Evolutionary conservation across 768 basidiomycete genomes (phyloP), one percentile per base, ranked within the genome.

Genomic region (Cubamyces lactineus): DNA sequence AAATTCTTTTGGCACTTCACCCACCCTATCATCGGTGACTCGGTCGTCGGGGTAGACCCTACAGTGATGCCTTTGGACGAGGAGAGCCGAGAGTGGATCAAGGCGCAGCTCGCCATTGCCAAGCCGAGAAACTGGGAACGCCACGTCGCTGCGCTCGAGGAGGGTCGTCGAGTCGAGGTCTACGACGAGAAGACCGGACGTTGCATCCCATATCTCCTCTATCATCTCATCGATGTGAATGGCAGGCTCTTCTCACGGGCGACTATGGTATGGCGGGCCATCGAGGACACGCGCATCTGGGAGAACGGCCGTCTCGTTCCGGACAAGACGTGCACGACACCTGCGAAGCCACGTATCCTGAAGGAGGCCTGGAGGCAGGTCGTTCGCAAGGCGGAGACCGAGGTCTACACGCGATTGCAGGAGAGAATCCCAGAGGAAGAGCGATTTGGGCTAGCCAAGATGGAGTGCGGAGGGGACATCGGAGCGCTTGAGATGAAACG

Each of bases 361-460:
- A 67, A 67, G 47, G 66, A 67, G n/a, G 45, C 59, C 0, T 67
- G 66, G 66, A 46, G 66, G 1, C 59, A 63, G 49, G 41, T 61
- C 23, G 52, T 47, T 6, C 42, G 46, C 2, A 21, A 8, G 21
- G 24, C 62, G 1, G 66, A 67, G 41, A 23, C 52, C 2, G 26
- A 17, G 11, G 50, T 58, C 55, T 61, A 61, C 23, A 23, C 48
- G 15, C 55, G 41, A 12, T 17, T 64, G 17, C 16, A 39, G 23
- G n/a, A 16, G 5, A 42, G 12, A 39, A 53, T 49, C 12, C 28
- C 47, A 1, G 41, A 34, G 5, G 53, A 43, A 6, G 34, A 52
- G 13, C 47, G 39, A 5, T 55, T 42, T 19, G 54, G 54, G 5
- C 41, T 56, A 1, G 21, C 60, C 8, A 42, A n/a, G 41, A 42